Conservation (phyloP, 768 basidiomycete genomes). For the Kwoniella pini region DNA sequence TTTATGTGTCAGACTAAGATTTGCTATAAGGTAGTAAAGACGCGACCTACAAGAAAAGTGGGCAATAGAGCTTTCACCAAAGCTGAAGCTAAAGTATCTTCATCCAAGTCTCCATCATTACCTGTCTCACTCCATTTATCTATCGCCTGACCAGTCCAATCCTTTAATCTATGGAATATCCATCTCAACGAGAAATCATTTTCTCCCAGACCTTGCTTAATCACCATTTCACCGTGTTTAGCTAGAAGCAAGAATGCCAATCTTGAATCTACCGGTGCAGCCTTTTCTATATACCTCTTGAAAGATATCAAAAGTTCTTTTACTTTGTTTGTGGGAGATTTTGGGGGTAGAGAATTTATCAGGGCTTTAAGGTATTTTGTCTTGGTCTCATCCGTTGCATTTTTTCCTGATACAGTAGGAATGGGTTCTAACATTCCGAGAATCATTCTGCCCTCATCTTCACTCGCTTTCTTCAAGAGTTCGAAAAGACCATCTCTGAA, state of each 20-base stretch:
- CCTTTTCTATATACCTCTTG: conserved; percentile 14
- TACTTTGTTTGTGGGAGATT: background rate
- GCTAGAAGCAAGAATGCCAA: conserved; percentile 23
- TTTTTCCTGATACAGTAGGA: conserved; percentile 27
- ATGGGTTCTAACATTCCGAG: conserved; percentile 27
- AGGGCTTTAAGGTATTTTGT: conserved; percentile 16
- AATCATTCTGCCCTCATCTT: conserved; percentile 20
- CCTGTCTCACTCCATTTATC: conserved; percentile 10
- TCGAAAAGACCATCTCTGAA: conserved; percentile 36
- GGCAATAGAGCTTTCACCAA: conserved; percentile 1
- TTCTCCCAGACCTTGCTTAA: conserved; percentile 12
- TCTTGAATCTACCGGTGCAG: conserved; percentile 21
- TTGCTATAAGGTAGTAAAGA: no score
- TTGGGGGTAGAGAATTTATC: conserved; percentile 16
- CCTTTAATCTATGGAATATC: conserved; percentile 19
- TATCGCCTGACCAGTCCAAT: conserved; percentile 17
- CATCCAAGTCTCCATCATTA: conserved; percentile 14
- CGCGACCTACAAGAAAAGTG: conserved; percentile 14
- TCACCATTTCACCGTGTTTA: conserved; percentile 24
- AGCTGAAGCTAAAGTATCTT: conserved; percentile 8
- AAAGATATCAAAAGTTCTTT: conserved; percentile 22
- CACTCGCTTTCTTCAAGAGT: conserved; percentile 8
- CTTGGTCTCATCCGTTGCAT: conserved; percentile 17
- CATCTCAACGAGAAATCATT: conserved; percentile 9
- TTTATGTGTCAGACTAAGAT: background rate